Evolutionary conservation across 805 yeast species (phyloP).

Genomic region (Sugiyamaella floridensis): DNA sequence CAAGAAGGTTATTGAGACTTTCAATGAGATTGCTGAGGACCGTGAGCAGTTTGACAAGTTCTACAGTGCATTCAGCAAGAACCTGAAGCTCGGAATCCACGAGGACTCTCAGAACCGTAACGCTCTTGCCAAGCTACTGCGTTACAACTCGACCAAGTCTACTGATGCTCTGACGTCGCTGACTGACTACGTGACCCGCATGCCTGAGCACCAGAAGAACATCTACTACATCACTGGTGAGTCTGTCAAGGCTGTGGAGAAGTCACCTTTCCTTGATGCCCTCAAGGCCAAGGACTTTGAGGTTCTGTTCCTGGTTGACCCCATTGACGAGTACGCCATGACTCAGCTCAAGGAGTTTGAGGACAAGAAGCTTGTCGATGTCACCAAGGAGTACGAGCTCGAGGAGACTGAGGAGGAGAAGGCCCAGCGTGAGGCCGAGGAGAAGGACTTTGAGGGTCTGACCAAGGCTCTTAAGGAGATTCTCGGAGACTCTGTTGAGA

Average conservation of each 20-base stretch:
- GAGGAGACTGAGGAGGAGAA: conserved; percentile 97
- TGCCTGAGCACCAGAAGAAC: conserved; percentile 99
- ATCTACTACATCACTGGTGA: conserved; percentile 99
- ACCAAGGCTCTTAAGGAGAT: conserved; percentile 94
- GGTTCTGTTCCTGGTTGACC: conserved; percentile 96
- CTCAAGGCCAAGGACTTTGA: conserved; percentile 97
- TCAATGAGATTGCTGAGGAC: conserved; percentile 99
- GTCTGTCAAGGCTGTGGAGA: conserved; percentile 93
- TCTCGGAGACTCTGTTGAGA: conserved; percentile 98
- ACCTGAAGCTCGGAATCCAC: conserved; percentile 97
- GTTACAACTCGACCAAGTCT: conserved; percentile 96
- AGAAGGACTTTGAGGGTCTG: conserved; percentile 84
- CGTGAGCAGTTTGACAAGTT: conserved; percentile 97
- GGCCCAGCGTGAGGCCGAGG: conserved; percentile 86
- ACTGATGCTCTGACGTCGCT: conserved; percentile 90
- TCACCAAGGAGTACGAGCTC: conserved; percentile 97
- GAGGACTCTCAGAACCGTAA: conserved; percentile 98
- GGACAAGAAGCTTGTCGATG: conserved; percentile 97
- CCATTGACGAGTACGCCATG: conserved; percentile 99
- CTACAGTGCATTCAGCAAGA: conserved; percentile 96
- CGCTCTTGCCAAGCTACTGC: conserved; percentile 90
- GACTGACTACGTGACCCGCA: conserved; percentile 95
- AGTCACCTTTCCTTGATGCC: conserved; percentile 98
- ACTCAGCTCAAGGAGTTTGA: conserved; percentile 98
- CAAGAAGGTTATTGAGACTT: conserved; percentile 96